phyloP scores from a whole-genome alignment of 257 asterid genomes.

The Solanum rostratum region DNA sequence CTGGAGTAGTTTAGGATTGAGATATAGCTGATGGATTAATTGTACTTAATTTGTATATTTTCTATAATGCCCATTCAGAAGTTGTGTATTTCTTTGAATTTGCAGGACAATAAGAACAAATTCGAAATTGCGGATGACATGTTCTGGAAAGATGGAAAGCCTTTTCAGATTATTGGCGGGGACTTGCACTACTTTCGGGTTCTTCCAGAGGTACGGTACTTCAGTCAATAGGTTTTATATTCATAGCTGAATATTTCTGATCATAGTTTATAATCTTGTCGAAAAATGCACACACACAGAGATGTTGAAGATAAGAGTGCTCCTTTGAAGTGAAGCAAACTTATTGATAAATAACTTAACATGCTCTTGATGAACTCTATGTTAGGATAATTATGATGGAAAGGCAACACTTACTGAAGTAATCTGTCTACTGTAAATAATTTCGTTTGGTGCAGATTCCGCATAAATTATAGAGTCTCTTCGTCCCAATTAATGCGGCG shows the following conservation, averaged over 20 bases:
- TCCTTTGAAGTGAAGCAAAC: not conserved
- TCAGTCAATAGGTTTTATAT: not conserved
- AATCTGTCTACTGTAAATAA: not conserved
- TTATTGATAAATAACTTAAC: not conserved
- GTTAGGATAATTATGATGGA: not conserved
- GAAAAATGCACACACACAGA: not conserved
- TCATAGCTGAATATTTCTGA: not conserved
- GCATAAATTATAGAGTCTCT: not conserved
- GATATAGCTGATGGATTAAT: not conserved
- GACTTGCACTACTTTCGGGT: slow-evolving; percentile 88
- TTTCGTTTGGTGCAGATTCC: not conserved
- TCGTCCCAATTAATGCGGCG: not conserved
- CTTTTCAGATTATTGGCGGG: slow-evolving; percentile 84
- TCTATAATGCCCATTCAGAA: not conserved
- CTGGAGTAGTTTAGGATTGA: not conserved
- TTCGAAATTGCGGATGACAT: slow-evolving; percentile 69
- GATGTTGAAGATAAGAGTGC: not conserved
- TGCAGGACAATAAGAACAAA: slow-evolving; percentile 34
- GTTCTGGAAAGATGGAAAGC: slow-evolving; percentile 87
- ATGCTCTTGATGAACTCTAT: not conserved
- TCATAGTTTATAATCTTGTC: not conserved
- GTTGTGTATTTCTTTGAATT: not conserved
- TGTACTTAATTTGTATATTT: not conserved
- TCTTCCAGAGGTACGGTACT: slow-evolving; percentile 84
- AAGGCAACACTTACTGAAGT: not conserved